phyloP scores from a whole-genome alignment of 768 basidiomycete genomes.

The Pleurotus djamor region DNA sequence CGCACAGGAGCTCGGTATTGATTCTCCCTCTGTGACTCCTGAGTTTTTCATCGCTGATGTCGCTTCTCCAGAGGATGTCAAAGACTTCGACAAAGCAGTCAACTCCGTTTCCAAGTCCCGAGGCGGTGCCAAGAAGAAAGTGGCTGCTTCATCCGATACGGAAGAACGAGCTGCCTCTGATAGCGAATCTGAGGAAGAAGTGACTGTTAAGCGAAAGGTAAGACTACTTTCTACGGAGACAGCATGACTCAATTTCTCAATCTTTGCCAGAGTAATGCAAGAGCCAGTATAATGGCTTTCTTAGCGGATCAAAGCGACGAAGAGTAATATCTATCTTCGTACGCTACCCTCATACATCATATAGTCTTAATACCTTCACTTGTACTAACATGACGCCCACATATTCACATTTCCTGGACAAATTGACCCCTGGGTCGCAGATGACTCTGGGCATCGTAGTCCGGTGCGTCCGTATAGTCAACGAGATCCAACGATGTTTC shows the following conservation, averaged over 20 bases:
- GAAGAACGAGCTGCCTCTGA: slow-evolving; percentile 20
- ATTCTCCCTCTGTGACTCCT: not conserved
- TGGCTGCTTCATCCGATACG: slow-evolving; percentile 11
- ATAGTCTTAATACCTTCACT: not conserved
- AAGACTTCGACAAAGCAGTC: slow-evolving; percentile 60
- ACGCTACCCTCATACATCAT: too few relatives aligned
- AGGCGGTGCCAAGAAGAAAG: slow-evolving; percentile 15
- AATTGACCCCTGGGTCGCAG: slow-evolving; percentile 25
- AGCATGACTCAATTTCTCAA: not conserved
- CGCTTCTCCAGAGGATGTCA: slow-evolving; percentile 63
- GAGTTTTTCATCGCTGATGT: not conserved
- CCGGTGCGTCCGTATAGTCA: slow-evolving; percentile 37
- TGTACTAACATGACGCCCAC: not conserved
- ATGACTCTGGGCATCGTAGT: slow-evolving; percentile 32
- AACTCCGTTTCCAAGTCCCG: slow-evolving; percentile 25
- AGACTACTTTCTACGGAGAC: slow-evolving; percentile 8
- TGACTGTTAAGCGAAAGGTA: slow-evolving; percentile 42
- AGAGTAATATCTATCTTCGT: slow-evolving; percentile 28
- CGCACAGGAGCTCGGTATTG: slow-evolving; percentile 74
- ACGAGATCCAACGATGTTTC: slow-evolving; percentile 32
- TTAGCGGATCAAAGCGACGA: slow-evolving; percentile 70
- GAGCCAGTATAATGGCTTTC: slow-evolving; percentile 69
- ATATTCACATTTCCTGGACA: slow-evolving; percentile 31
- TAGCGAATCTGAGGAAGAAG: slow-evolving; percentile 24
- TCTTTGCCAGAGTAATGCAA: slow-evolving; percentile 36